phyloP scores from a whole-genome alignment of 176 grass and related monocot genomes.

The Triticum aestivum region IWGSC_CS_RefSeq_v2.1 NC_057795.1:645241081-645241580 shows the following conservation, averaged over 20 bases:
- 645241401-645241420: background rate
- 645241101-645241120: too few relatives aligned
- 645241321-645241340: background rate
- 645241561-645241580: constrained; percentile 28
- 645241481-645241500: background rate
- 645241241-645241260: too few relatives aligned
- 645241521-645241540: constrained; percentile 43
- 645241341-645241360: background rate
- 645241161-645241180: too few relatives aligned
- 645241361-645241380: background rate
- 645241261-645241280: too few relatives aligned
- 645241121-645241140: too few relatives aligned
- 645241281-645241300: background rate
- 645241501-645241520: background rate
- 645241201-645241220: too few relatives aligned
- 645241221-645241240: too few relatives aligned
- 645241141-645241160: too few relatives aligned
- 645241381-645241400: background rate
- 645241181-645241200: too few relatives aligned
- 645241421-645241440: background rate
- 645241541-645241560: background rate
- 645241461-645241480: constrained; percentile 38
- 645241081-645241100: too few relatives aligned
- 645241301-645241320: background rate
- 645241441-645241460: background rate